Evolutionary conservation across 176 grass and related monocot species (phyloP), one percentile per base, ranked within the genome.

Genomic region (Cenchrus americanus): DNA sequence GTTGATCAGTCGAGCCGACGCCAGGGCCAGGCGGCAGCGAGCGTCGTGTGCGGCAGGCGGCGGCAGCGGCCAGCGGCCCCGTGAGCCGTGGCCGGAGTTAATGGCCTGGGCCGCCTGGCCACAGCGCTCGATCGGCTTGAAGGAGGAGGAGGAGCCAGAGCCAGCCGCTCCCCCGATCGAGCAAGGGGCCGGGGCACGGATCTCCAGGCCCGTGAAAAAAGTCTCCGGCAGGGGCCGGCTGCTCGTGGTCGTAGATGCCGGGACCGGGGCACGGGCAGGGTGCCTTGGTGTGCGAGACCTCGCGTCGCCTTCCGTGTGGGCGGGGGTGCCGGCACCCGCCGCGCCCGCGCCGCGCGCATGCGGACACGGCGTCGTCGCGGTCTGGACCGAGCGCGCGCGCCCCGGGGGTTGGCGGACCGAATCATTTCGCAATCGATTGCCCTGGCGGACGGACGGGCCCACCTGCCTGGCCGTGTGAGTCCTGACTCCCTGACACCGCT

Each of bases 351-450:
- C 17, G 17, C 60, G 34, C 9, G 77, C 77, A 43, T 14, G n/a
- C 40, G 75, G 40, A 61, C 54, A 44, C 34, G 55, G 4, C 40
- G 37, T 41, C 37, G 14, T 32, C 34, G 43, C 43, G 43, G 17
- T 19, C 41, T 2, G 18, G 40, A 6, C 68, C 6, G 46, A 26
- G 43, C 69, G 69, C 21, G 69, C 44, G 44, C 69, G 54, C 69
- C 44, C 57, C 8, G 53, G 6, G 51, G 11, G 23, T 23, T 17
- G 26, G 27, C 49, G 30, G 78, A 43, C 86, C 80, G 73, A 83
- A 88, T 88, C 86, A 88, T 88, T 78, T 88, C 66, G 86, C 86
- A 78, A 88, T 88, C 80, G 80, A 83, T 83, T 62, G 48, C 58
- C 71, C 71, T 54, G 69, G 15, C 62, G 4, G 27, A 30, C 27